Evolutionary conservation across 2,329 filamentous ascomycete genomes (phyloP), one percentile per base, ranked within the genome.

Genomic region (Xylariaceae sp.): DNA sequence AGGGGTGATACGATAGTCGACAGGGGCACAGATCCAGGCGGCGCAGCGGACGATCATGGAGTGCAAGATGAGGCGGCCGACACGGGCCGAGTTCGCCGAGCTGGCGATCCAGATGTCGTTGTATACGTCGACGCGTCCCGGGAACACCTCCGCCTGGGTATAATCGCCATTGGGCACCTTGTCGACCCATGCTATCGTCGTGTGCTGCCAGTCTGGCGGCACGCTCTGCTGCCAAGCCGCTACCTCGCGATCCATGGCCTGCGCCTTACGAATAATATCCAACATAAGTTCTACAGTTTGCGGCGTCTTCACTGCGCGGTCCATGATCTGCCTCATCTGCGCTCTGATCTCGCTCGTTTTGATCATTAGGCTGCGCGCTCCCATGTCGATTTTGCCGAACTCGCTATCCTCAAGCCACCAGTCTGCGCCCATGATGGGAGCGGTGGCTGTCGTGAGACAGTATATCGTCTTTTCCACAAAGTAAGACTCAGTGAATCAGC

Each of bases 1-100:
- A 15, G 82, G 79, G 4, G 83, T 86, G 1, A 83, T 86, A 48
- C 83, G 76, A 67, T 86, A 86, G 69, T 87, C 84, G 7, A 83
- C 77, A 0, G 84, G 84, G 7, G 78, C 75, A 68, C 81, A 83
- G 23, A 82, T 75, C 83, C 83, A 86, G 1, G 84, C 84, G 5
- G 80, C 78, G 65, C 82, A 85, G 5, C 84, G 80, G 10, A 86
- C 80, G 44, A 82, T 78, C 13, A 83, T 72, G 13, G 81, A 80
- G 2, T 80, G 78, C 23, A 86, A 74, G 55, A 83, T 78, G 34
- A 87, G 74, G 2, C 84, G 76, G 5, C 79, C 77, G 13, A 80
- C 77, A 13, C 83, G 75, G 60, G 77, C 74, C 72, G 82, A 74
- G 68, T 86, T 86, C 78, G 80, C 83, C 7, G 83, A 74, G 60